Base-by-base conservation (phyloP, 2,329 filamentous ascomycete genomes). In the Fusarium sp. region DNA sequence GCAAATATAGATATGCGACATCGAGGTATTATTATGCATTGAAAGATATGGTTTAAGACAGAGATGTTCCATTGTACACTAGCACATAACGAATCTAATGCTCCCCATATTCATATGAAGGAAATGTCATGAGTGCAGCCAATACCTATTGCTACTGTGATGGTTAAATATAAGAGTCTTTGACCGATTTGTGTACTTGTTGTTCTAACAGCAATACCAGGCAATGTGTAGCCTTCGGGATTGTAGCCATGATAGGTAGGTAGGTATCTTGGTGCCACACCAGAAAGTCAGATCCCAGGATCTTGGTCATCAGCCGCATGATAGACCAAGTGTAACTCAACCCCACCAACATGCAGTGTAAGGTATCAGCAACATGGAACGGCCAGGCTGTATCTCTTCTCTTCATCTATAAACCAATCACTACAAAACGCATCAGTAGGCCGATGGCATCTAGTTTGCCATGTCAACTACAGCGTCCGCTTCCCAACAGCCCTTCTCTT, bases 61-160 rank as follows among this genome's bases (percentile, higher is more conserved):
- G 33, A 39, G 53, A 63, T 53, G 54, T 47, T 37, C 23, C 47
- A 50, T 68, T 74, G 63, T 70, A 73, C 66, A 73, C 61, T 73
- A 73, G 63, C 63, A 58, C 68, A 74, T 52, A 60, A 57, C 56
- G 68, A 71, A 71, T 70, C 59, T 73, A 69, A 74, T 71, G 56
- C 41, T 59, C n/a, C 66, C 48, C 28, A 41, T 57, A 54, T 62
- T 65, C 23, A 41, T 43, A 18, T 58, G 37, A 62, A 47, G 47
- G 37, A 26, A 47, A 24, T 16, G 16, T 23, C 8, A 24, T n/a
- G 20, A 18, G 18, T 31, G 26, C n/a, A 35, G 15, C 13, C 52
- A 20, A 44, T 15, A 56, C n/a, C 9, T 35, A 23, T 24, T 20
- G 9, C 13, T 12, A 21, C 20, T 26, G 20, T n/a, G 21, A 29